Evolutionary conservation across 2,329 filamentous ascomycete species (phyloP).

Genomic region (Ascochyta fabae): DNA sequence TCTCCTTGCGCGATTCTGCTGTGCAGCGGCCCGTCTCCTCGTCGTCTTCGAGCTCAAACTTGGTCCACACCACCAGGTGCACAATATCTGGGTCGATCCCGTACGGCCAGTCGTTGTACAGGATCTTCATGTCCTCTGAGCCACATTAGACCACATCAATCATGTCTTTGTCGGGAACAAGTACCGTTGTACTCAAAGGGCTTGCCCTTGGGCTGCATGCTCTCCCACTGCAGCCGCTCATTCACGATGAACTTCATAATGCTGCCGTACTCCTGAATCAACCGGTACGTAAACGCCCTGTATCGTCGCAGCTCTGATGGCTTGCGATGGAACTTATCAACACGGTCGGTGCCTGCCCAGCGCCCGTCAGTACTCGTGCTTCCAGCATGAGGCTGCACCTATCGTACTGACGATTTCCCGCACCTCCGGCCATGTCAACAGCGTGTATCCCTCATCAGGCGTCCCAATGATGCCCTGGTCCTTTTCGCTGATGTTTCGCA

Average conservation of each 20-base stretch:
- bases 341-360: slow-evolving; percentile 64
- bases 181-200: slow-evolving; percentile 55
- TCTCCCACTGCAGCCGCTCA: slow-evolving; percentile 73
- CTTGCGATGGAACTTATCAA: slow-evolving; percentile 77
- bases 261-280: slow-evolving; percentile 73
- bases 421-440: slow-evolving; percentile 74
- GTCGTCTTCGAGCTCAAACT: slow-evolving; percentile 79
- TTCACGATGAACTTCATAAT: slow-evolving; percentile 78
- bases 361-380: slow-evolving; percentile 15
- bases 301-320: slow-evolving; percentile 83
- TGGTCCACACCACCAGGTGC: slow-evolving; percentile 92
- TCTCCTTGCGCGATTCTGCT: slow-evolving; percentile 64
- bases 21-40: slow-evolving; percentile 70
- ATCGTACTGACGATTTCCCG: slow-evolving; percentile 58
- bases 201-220: slow-evolving; percentile 48
- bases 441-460: slow-evolving; percentile 69
- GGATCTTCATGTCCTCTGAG: slow-evolving; percentile 71
- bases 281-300: slow-evolving; percentile 68
- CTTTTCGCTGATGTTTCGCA: slow-evolving; percentile 69
- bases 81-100: slow-evolving; percentile 78
- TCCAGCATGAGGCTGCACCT: slow-evolving; percentile 1
- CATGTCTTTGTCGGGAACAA: background rate
- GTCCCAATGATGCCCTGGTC: slow-evolving; percentile 74
- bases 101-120: slow-evolving; percentile 95
- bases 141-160: slow-evolving; percentile 6